phyloP scores from a whole-genome alignment of 352 stramenopile species.

The Phytophthora fragariae region DNA sequence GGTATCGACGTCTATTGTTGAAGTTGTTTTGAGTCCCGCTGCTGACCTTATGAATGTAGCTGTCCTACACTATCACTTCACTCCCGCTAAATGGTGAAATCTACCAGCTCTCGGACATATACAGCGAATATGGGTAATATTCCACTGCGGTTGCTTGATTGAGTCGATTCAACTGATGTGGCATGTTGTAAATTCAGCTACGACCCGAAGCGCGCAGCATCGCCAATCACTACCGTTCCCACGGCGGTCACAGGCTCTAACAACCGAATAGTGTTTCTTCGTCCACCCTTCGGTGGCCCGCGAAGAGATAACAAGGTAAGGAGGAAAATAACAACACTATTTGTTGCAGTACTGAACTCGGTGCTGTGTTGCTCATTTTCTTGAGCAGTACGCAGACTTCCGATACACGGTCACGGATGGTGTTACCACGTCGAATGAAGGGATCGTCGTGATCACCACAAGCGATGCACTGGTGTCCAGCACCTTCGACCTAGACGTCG shows the following conservation, averaged over 20 bases:
- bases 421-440: constrained; percentile 63
- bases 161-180: not conserved
- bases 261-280: constrained; percentile 87
- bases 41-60: constrained; percentile 36
- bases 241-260: constrained; percentile 83
- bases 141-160: not conserved
- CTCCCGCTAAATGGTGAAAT: constrained; percentile 83
- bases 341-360: not conserved
- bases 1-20: constrained; percentile 20
- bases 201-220: constrained; percentile 81
- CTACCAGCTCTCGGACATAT: constrained; percentile 92
- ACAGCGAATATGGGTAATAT: constrained; percentile 84
- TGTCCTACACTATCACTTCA: constrained; percentile 84
- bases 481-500: constrained; percentile 79
- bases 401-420: constrained; percentile 87
- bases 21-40: not conserved
- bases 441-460: constrained; percentile 82
- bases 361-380: constrained; percentile 1
- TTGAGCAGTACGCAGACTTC: constrained; percentile 83
- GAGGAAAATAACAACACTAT: not conserved
- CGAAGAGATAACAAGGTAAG: constrained; percentile 68
- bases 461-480: constrained; percentile 79
- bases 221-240: constrained; percentile 61
- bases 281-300: constrained; percentile 66
- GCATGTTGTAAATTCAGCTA: constrained; percentile 44